Conservation (phyloP, 2,329 filamentous ascomycete species). For the Cercospora sesami region DNA sequence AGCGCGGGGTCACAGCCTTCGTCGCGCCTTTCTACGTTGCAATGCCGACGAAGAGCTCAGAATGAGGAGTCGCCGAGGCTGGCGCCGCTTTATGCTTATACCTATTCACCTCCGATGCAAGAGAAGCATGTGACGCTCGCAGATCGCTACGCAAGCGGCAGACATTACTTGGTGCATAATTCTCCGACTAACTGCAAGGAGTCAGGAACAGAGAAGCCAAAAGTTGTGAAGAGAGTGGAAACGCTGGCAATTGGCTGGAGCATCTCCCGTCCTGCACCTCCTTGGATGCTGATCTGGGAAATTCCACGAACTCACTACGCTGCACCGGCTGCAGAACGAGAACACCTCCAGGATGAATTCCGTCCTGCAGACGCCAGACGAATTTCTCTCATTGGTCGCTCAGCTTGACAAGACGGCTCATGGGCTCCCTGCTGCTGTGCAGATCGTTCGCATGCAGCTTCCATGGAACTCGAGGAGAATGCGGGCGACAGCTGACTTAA, state of each 20-base stretch:
- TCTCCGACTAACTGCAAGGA: constrained; percentile 17
- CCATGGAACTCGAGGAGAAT: neutral
- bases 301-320: constrained; percentile 3
- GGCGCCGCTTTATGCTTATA: neutral
- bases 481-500: neutral
- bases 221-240: neutral
- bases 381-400: constrained; percentile 3
- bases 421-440: neutral
- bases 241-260: constrained; percentile 8
- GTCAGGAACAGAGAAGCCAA: constrained; percentile 14
- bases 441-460: neutral
- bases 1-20: neutral
- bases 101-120: neutral
- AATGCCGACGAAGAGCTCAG: neutral
- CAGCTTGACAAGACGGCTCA: neutral
- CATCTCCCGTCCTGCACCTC: neutral
- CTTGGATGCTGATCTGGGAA: constrained; percentile 14
- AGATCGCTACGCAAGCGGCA: constrained; percentile 9
- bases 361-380: neutral
- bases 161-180: neutral
- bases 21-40: neutral
- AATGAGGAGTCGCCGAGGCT: constrained; percentile 12
- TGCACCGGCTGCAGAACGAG: constrained; percentile 13
- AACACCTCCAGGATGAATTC: constrained; percentile 5
- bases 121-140: constrained; percentile 6